Percentiles rank a stretch among this genome's conserved stretches.
These are phyloP conservation scores for Curvularia spicifera DNA, from an alignment of 2,329 filamentous ascomycete genomes.

Conservation along the genomic window DNA sequence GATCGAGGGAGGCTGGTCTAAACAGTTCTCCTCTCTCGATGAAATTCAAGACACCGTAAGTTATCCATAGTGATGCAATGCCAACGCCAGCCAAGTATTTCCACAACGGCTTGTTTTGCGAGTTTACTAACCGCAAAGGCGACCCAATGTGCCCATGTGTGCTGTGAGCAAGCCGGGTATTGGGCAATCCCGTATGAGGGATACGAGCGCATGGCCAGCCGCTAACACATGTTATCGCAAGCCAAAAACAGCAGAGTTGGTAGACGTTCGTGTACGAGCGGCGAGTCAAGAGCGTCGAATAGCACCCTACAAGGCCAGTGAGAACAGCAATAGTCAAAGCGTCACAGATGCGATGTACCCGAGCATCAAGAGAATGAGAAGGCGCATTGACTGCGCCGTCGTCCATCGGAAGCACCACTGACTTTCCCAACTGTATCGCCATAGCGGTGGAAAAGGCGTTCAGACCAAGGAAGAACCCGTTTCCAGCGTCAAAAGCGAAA, in stretches of 20 bases:
- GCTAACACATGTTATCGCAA: conserved; percentile 15
- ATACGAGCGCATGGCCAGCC: conserved; percentile 2
- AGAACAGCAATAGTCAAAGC: conserved; percentile 18
- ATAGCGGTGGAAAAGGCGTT: conserved; percentile 20
- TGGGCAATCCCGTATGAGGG: not conserved
- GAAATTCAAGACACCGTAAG: conserved; percentile 25
- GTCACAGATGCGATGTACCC: conserved; percentile 7
- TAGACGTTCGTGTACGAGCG: conserved; percentile 29
- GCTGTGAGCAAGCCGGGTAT: not conserved
- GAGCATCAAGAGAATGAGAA: conserved; percentile 3
- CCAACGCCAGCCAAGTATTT: conserved; percentile 7
- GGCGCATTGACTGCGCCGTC: conserved; percentile 1
- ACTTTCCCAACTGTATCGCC: conserved; percentile 23
- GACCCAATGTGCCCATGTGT: conserved; percentile 2
- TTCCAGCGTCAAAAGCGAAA: conserved; percentile 12
- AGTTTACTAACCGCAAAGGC: not conserved
- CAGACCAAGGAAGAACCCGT: conserved; percentile 17
- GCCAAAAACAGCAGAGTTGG: conserved; percentile 22
- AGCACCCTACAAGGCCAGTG: conserved; percentile 21
- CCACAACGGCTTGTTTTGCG: conserved; percentile 1
- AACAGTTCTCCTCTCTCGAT: conserved; percentile 10
- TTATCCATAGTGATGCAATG: conserved; percentile 20
- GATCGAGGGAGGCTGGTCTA: conserved; percentile 18
- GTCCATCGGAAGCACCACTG: conserved; percentile 24
- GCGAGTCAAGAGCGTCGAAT: conserved; percentile 21